These are phyloP conservation scores for Fusarium protoensiforme DNA, from an alignment of 2,329 filamentous ascomycete species.

Conservation along the genomic window DNA sequence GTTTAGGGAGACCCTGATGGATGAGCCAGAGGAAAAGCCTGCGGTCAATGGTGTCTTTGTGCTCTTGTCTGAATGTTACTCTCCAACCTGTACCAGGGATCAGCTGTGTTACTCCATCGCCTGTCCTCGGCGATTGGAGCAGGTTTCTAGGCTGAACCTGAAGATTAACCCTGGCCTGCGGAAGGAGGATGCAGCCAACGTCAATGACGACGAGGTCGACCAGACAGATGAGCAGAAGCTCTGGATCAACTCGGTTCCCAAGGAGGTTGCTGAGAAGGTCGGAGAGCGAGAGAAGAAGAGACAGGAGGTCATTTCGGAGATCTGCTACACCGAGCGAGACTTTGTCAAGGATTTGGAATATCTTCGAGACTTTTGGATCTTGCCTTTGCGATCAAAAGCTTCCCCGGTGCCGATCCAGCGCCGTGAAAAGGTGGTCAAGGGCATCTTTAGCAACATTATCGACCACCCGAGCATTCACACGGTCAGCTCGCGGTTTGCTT, in stretches of 20 bases:
- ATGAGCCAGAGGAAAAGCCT: constrained; percentile 77
- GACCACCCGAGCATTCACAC: constrained; percentile 84
- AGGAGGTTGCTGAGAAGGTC: constrained; percentile 91
- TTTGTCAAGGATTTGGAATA: constrained; percentile 99
- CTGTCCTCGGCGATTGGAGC: constrained; percentile 91
- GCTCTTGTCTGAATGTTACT: constrained; percentile 95
- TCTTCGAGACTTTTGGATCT: constrained; percentile 97
- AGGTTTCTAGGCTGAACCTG: constrained; percentile 92
- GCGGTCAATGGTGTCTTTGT: constrained; percentile 96
- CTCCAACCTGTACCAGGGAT: constrained; percentile 94
- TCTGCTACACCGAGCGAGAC: constrained; percentile 98
- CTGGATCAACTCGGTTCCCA: constrained; percentile 98
- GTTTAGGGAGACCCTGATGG: constrained; percentile 92
- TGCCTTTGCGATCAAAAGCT: constrained; percentile 82
- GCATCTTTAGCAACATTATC: constrained; percentile 95
- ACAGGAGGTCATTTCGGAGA: constrained; percentile 96
- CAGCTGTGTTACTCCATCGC: constrained; percentile 98
- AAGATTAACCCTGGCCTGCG: constrained; percentile 91
- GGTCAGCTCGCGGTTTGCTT: constrained; percentile 89
- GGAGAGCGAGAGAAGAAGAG: constrained; percentile 95
- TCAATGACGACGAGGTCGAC: constrained; percentile 83
- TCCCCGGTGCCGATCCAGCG: constrained; percentile 91
- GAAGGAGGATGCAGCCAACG: constrained; percentile 64
- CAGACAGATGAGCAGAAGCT: constrained; percentile 96
- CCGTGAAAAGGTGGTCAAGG: constrained; percentile 90